Evolutionary conservation across 805 yeast genomes (phyloP).

Genomic region (Spathaspora gorwiae): DNA sequence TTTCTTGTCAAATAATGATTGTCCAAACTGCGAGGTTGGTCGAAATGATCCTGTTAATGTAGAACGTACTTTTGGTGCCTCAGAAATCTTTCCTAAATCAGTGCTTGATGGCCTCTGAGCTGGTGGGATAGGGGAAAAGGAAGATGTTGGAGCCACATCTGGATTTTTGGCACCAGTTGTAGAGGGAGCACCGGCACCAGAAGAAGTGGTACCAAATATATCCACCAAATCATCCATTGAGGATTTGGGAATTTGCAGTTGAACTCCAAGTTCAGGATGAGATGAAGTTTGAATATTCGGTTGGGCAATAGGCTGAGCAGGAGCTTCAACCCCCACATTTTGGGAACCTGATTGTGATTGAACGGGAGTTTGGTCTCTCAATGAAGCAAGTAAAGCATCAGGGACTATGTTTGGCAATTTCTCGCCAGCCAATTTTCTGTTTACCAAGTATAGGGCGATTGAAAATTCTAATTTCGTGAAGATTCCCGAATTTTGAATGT

Average conservation of each 20-base stretch:
- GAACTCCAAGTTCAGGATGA: neutral
- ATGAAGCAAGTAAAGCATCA: slow-evolving; percentile 45
- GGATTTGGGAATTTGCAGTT: slow-evolving; percentile 35
- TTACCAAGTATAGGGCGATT: slow-evolving; percentile 89
- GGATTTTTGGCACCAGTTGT: slow-evolving; percentile 28
- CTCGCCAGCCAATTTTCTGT: slow-evolving; percentile 73
- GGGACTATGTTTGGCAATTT: slow-evolving; percentile 80
- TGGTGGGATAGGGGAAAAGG: slow-evolving; percentile 11
- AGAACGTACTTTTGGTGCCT: slow-evolving; percentile 30
- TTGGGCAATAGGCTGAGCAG: neutral
- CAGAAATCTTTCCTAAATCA: slow-evolving; percentile 23
- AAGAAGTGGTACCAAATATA: slow-evolving; percentile 28
- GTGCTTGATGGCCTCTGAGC: slow-evolving; percentile 26
- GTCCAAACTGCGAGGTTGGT: slow-evolving; percentile 87
- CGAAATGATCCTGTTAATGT: slow-evolving; percentile 49
- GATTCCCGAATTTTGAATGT: slow-evolving; percentile 77
- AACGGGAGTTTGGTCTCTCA: slow-evolving; percentile 11
- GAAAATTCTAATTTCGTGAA: slow-evolving; percentile 82
- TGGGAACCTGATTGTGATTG: neutral
- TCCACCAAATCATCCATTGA: slow-evolving; percentile 65
- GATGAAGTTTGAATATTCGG: neutral
- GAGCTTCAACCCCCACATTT: slow-evolving; percentile 6
- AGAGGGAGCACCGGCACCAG: slow-evolving; percentile 10
- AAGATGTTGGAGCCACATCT: slow-evolving; percentile 10
- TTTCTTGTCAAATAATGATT: slow-evolving; percentile 45